These are phyloP conservation scores for Suillus decipiens DNA, from an alignment of 768 basidiomycete species.

Conservation along the genomic window DNA sequence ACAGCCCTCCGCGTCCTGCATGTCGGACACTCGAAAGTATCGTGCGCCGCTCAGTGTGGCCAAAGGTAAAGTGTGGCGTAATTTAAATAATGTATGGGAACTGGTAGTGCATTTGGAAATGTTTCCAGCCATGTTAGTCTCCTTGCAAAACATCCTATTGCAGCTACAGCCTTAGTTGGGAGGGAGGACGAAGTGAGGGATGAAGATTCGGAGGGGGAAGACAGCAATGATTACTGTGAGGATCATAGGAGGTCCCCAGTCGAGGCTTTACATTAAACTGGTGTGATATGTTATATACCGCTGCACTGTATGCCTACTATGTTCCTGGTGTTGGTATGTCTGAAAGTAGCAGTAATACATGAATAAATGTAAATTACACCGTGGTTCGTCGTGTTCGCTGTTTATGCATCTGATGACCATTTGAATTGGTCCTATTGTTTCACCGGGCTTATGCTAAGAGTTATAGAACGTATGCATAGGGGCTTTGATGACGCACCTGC, in stretches of 20 bases:
- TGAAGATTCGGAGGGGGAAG: neutral
- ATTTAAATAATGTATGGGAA: too few species aligned
- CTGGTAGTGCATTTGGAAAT: neutral
- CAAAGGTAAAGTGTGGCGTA: neutral
- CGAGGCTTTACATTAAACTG: neutral
- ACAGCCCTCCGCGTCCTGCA: neutral
- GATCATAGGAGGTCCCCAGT: neutral
- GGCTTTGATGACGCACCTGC: neutral
- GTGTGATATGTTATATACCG: neutral
- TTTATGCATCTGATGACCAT: neutral
- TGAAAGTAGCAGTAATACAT: neutral
- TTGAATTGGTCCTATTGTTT: neutral
- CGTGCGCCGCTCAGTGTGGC: too few species aligned
- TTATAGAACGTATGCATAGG: neutral
- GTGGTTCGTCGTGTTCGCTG: neutral
- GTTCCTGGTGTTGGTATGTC: neutral
- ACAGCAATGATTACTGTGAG: neutral
- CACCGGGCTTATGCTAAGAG: neutral
- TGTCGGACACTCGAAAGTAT: neutral
- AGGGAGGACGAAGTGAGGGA: neutral
- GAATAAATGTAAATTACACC: neutral
- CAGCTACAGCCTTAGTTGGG: neutral
- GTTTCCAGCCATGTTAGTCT: too few species aligned
- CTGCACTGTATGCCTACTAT: neutral
- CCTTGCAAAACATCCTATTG: neutral